phyloP scores from a whole-genome alignment of 2,329 filamentous ascomycete species.

The Colletotrichum trifolii region DNA sequence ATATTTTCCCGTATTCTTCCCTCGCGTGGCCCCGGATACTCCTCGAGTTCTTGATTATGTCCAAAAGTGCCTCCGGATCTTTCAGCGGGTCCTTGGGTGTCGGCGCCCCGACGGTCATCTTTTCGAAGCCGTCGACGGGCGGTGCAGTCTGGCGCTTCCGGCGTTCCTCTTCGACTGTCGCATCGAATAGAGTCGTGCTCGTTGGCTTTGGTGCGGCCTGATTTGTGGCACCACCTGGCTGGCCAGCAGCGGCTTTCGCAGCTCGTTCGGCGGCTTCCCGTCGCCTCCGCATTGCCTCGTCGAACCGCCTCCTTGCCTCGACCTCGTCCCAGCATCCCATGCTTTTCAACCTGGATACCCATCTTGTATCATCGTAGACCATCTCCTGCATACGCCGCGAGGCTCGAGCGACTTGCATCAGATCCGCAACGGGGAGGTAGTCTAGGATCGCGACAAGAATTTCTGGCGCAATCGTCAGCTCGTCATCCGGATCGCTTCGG shows the following conservation, averaged over 20 bases:
- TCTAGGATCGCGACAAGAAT: slow-evolving; percentile 90
- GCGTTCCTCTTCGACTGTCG: slow-evolving; percentile 72
- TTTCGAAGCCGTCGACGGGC: slow-evolving; percentile 79
- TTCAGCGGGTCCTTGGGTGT: slow-evolving; percentile 58
- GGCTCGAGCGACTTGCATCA: slow-evolving; percentile 85
- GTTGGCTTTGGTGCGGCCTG: slow-evolving; percentile 41
- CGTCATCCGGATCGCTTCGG: slow-evolving; percentile 14
- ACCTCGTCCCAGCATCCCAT: slow-evolving; percentile 94
- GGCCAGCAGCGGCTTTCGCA: slow-evolving; percentile 40
- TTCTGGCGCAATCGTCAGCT: slow-evolving; percentile 62
- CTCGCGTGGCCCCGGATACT: slow-evolving; percentile 88
- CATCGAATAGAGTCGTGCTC: slow-evolving; percentile 78
- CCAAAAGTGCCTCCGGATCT: slow-evolving; percentile 74
- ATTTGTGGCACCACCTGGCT: slow-evolving; percentile 37
- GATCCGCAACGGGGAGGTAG: slow-evolving; percentile 85
- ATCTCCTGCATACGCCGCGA: slow-evolving; percentile 93
- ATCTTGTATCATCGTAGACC: slow-evolving; percentile 97
- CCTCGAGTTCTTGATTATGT: slow-evolving; percentile 74
- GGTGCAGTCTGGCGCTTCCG: slow-evolving; percentile 53
- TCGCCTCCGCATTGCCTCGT: slow-evolving; percentile 73
- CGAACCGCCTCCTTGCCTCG: slow-evolving; percentile 84
- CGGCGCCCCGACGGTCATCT: slow-evolving; percentile 67
- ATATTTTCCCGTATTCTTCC: slow-evolving; percentile 90
- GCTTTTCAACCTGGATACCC: slow-evolving; percentile 85
- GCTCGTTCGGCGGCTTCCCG: slow-evolving; percentile 62